Evolutionary conservation across 2,329 filamentous ascomycete genomes (phyloP), one percentile per base, ranked within the genome.

Genomic region (Paecilomyces formosus): DNA sequence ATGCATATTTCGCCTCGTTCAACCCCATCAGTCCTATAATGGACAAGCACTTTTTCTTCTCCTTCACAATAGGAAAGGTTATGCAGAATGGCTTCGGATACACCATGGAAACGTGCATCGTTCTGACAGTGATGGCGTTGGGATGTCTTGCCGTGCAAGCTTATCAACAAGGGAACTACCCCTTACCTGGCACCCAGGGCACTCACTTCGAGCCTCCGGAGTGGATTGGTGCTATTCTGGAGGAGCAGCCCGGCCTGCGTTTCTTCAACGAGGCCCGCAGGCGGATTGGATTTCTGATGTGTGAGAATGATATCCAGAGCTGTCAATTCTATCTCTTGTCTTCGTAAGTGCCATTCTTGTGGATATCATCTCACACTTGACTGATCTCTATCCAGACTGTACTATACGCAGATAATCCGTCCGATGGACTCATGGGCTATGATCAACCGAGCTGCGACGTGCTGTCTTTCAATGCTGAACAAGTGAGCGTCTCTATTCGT

Each of bases 251-350:
- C 2, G 81, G 81, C 0, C 62, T 82, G 45, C 77, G 76, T 26
- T 82, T 82, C 62, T 81, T 82, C 68, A 82, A 83, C 57, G 80
- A 82, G 65, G 79, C 79, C 6, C 76, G 81, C 18, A 78, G 77
- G 58, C 76, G 80, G 3, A 76, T 81, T 60, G 81, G 81, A 1
- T 81, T 82, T 60, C 68, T 81, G 63, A 79, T 81, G 71, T 77
- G 75, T 55, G 77, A 79, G 57, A 80, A 78, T 45, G 76, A 79
- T 54, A 63, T 83, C 3, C 79, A 79, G 63, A 77, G 76, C 33
- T 81, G 78, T 59, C 81, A 83, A 63, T 82, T 79, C 59, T 80
- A 82, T 61, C 73, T 83, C 59, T 69, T 82, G 3, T 78, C 75
- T 3, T 81, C 79, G 65, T 76, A 67, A 11, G 72, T 59, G 7